Evolutionary conservation across 2,329 filamentous ascomycete species (phyloP).

Genomic region (Grosmannia clavigera): DNA sequence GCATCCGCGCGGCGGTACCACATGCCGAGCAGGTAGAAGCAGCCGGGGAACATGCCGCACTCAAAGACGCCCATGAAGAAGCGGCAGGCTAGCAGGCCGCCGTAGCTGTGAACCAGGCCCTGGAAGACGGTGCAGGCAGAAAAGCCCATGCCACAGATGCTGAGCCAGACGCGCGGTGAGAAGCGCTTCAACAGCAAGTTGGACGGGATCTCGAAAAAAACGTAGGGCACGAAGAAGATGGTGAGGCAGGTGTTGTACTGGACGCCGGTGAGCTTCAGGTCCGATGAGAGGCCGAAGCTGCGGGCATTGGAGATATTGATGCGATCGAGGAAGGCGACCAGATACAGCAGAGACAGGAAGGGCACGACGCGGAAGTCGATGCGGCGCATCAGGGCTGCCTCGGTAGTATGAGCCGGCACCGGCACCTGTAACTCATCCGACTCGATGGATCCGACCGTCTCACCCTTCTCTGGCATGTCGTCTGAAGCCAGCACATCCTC

Average conservation of each 20-base stretch:
- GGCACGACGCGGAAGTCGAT: constrained; percentile 63
- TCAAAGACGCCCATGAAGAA: constrained; percentile 27
- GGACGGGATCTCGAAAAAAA: constrained; percentile 59
- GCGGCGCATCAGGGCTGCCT: constrained; percentile 53
- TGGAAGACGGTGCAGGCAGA: constrained; percentile 17
- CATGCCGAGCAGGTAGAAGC: constrained; percentile 67
- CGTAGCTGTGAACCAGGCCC: constrained; percentile 20
- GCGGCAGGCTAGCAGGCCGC: constrained; percentile 22
- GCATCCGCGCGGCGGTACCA: constrained; percentile 84
- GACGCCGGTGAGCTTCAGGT: constrained; percentile 44
- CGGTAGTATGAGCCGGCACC: constrained; percentile 44
- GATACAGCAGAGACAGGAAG: constrained; percentile 59
- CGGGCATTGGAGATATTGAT: constrained; percentile 73
- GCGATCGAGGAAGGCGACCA: constrained; percentile 57
- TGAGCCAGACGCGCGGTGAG: constrained; percentile 59
- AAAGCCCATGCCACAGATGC: constrained; percentile 69
- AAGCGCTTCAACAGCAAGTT: constrained; percentile 59
- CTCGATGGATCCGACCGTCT: neutral
- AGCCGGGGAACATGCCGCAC: constrained; percentile 64
- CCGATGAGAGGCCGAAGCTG: constrained; percentile 48
- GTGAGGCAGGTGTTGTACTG: constrained; percentile 58
- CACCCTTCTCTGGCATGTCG: neutral
- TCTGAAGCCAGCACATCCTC: neutral
- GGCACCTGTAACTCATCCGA: constrained; percentile 17
- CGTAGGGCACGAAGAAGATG: constrained; percentile 73